Evolutionary conservation across 2,329 filamentous ascomycete genomes (phyloP).

Genomic region (Curvularia hawaiiensis): DNA sequence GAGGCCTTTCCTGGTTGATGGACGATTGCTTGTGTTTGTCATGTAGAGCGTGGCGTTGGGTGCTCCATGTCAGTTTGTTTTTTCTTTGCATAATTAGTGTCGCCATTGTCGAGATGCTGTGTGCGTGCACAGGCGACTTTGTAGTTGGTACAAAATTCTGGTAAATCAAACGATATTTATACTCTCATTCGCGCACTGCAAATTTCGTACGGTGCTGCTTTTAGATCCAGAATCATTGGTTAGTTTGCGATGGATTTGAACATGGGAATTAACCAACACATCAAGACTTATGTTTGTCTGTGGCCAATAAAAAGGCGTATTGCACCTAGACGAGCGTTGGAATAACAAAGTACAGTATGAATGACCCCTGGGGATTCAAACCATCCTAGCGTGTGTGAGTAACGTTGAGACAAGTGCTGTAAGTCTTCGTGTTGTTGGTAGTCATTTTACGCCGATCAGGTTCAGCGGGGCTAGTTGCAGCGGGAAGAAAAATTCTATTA

Average conservation of each 20-base stretch:
- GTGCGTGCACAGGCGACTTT: neutral
- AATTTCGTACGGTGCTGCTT: neutral
- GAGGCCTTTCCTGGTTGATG: neutral
- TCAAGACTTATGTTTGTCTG: neutral
- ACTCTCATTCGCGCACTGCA: neutral
- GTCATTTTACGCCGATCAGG: neutral
- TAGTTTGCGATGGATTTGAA: neutral
- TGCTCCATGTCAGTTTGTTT: neutral
- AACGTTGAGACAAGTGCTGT: neutral
- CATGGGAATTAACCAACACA: neutral
- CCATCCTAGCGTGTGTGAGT: neutral
- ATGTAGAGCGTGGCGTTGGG: slow-evolving; percentile 24
- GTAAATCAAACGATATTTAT: neutral
- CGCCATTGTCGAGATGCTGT: neutral
- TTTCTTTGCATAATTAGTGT: neutral
- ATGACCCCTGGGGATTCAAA: neutral
- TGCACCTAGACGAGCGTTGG: neutral
- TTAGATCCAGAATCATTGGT: neutral
- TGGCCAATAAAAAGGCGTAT: neutral
- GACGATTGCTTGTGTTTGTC: slow-evolving; percentile 1
- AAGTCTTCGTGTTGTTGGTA: neutral
- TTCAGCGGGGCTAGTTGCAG: neutral
- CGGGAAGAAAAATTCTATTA: neutral
- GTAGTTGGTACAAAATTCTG: neutral
- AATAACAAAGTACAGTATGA: neutral